Evolutionary conservation across 176 grass and related monocot species (phyloP).

Genomic region (Tillandsia leiboldiana): DNA sequence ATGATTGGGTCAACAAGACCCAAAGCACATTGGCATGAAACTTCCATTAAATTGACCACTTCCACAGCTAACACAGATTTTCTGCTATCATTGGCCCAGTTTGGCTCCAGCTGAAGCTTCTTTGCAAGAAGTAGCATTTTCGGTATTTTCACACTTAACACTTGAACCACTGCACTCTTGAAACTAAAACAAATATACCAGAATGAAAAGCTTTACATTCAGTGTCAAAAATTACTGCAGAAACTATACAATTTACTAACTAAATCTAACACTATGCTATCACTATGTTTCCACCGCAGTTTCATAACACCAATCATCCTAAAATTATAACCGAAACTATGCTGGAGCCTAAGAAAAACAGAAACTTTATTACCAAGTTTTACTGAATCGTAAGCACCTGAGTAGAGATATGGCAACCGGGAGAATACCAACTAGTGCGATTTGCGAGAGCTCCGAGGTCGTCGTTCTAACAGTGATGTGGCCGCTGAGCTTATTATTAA

Average conservation of each 20-base stretch:
- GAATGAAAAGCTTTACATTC: not conserved
- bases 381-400: conserved; percentile 34
- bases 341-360: not conserved
- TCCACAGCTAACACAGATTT: too few relatives aligned
- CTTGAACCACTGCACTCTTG: not conserved
- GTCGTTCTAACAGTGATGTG: conserved; percentile 76
- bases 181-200: conserved; percentile 8
- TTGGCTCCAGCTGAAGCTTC: too few relatives aligned
- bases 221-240: conserved; percentile 1
- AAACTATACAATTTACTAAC: conserved; percentile 6
- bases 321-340: not conserved
- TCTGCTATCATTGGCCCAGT: too few relatives aligned
- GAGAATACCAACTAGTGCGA: conserved; percentile 62
- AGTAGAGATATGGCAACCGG: conserved; percentile 49
- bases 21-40: too few relatives aligned
- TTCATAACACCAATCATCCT: conserved; percentile 31
- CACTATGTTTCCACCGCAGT: conserved; percentile 33
- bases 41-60: too few relatives aligned
- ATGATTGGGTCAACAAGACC: too few relatives aligned
- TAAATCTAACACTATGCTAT: conserved; percentile 32
- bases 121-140: not conserved
- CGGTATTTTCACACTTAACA: conserved; percentile 5
- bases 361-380: conserved; percentile 21
- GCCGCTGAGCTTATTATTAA: conserved; percentile 81
- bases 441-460: conserved; percentile 81